A percentile compares a stretch with the other conserved stretches of the same genome.
phyloP scores from a whole-genome alignment of 306 rosid genomes.

The Ormosia semicastrata region DNA sequence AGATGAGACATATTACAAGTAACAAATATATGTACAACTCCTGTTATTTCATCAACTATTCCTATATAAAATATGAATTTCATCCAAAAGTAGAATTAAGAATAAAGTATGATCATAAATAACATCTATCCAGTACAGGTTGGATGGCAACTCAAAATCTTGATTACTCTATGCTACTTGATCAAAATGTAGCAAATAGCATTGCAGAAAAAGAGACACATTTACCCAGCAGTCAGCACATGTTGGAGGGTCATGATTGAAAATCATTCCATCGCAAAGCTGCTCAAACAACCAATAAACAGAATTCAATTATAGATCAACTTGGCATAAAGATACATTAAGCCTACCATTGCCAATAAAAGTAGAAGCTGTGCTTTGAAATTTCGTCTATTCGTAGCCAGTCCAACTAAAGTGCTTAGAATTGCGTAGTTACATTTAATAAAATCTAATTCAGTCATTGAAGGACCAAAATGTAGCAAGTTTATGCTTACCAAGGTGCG shows the following conservation, averaged over 20 bases:
- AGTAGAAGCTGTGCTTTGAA: background rate
- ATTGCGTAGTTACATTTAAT: slow-evolving; percentile 24
- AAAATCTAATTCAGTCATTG: slow-evolving; percentile 15
- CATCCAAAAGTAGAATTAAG: slow-evolving; percentile 7
- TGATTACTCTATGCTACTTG: background rate
- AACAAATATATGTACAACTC: background rate
- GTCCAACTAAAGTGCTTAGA: slow-evolving; percentile 17
- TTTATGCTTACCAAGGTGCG: background rate
- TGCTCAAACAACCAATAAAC: slow-evolving; percentile 50
- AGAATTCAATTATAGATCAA: slow-evolving; percentile 31
- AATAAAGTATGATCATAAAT: background rate
- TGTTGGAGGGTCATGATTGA: slow-evolving; percentile 85
- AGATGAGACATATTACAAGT: background rate
- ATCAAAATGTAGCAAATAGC: slow-evolving; percentile 18
- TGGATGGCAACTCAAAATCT: slow-evolving; percentile 10
- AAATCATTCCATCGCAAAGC: slow-evolving; percentile 91
- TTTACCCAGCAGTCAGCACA: slow-evolving; percentile 89
- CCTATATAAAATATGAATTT: slow-evolving; percentile 9
- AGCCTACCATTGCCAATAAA: slow-evolving; percentile 6
- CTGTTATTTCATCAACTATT: slow-evolving; percentile 8
- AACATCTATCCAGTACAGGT: background rate
- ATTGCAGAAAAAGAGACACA: slow-evolving; percentile 29
- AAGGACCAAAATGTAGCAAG: slow-evolving; percentile 12
- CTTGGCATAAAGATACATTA: slow-evolving; percentile 7
- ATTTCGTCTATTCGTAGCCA: background rate